Evolutionary conservation across 768 basidiomycete species (phyloP).

Genomic region (Boletus sensibilis): DNA sequence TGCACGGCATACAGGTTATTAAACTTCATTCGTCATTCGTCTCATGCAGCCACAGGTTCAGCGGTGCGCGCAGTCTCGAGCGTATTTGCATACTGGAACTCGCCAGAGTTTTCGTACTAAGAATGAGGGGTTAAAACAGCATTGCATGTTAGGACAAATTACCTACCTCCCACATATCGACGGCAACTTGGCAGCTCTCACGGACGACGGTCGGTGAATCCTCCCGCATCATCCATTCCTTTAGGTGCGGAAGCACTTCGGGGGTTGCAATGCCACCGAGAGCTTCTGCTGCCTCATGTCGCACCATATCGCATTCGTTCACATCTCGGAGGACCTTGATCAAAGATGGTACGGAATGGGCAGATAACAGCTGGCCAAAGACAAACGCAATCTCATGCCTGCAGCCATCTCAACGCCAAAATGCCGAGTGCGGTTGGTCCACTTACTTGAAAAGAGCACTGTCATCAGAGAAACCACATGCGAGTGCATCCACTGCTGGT

Average conservation of each 20-base stretch:
- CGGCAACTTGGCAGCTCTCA: slow-evolving; percentile 93
- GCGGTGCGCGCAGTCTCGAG: slow-evolving; percentile 27
- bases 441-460: slow-evolving; percentile 91
- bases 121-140: neutral
- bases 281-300: slow-evolving; percentile 98
- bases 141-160: neutral
- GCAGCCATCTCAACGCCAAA: neutral
- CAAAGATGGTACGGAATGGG: slow-evolving; percentile 84
- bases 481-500: slow-evolving; percentile 85
- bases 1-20: neutral
- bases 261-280: slow-evolving; percentile 96
- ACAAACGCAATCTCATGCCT: slow-evolving; percentile 99
- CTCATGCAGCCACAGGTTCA: slow-evolving; percentile 19
- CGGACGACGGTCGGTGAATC: slow-evolving; percentile 88
- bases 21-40: neutral
- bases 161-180: slow-evolving; percentile 95
- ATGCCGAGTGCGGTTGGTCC: neutral
- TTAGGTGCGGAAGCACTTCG: slow-evolving; percentile 82
- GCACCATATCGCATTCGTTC: slow-evolving; percentile 91
- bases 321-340: slow-evolving; percentile 70
- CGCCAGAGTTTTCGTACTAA: slow-evolving; percentile 77
- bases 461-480: slow-evolving; percentile 84
- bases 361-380: slow-evolving; percentile 91
- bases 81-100: slow-evolving; percentile 76
- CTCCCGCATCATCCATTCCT: slow-evolving; percentile 76